These are phyloP conservation scores for Fusarium continuum DNA, from an alignment of 2,329 filamentous ascomycete species.

Conservation along the genomic window DNA sequence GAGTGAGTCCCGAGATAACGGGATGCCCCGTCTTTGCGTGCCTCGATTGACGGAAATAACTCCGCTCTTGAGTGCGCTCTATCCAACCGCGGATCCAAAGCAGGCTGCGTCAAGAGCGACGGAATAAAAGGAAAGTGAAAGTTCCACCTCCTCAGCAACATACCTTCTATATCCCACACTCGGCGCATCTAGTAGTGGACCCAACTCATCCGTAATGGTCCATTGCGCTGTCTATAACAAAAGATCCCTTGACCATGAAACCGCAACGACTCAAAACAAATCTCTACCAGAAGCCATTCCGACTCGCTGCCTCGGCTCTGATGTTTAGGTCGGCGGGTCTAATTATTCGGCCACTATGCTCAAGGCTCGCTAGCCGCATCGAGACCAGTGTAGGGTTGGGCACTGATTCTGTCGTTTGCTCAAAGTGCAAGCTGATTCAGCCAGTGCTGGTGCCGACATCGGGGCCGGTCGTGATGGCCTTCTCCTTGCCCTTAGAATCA, in stretches of 20 bases:
- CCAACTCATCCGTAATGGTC: conserved; percentile 1
- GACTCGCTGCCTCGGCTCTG: conserved; percentile 11
- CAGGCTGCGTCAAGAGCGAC: conserved; percentile 26
- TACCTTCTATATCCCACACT: conserved; percentile 21
- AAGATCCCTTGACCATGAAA: conserved; percentile 15
- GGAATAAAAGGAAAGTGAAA: conserved; percentile 33
- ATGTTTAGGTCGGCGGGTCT: conserved; percentile 15
- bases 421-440: conserved; percentile 26
- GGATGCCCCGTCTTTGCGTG: conserved; percentile 30
- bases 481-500: conserved; percentile 42
- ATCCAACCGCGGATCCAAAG: conserved; percentile 29
- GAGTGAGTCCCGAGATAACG: conserved; percentile 13
- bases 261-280: conserved; percentile 19
- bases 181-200: conserved; percentile 14
- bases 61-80: conserved; percentile 32
- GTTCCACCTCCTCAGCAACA: conserved; percentile 26
- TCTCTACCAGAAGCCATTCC: conserved; percentile 9
- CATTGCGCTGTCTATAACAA: conserved; percentile 22
- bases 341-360: background rate
- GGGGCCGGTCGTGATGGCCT: conserved; percentile 9
- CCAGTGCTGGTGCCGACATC: conserved; percentile 42
- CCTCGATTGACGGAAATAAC: conserved; percentile 39
- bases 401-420: conserved; percentile 14
- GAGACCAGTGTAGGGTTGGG: conserved; percentile 1
- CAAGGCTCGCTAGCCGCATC: conserved; percentile 7